Conservation (phyloP, 495 filamentous ascomycete genomes). For the Xylaria sp. region DNA sequence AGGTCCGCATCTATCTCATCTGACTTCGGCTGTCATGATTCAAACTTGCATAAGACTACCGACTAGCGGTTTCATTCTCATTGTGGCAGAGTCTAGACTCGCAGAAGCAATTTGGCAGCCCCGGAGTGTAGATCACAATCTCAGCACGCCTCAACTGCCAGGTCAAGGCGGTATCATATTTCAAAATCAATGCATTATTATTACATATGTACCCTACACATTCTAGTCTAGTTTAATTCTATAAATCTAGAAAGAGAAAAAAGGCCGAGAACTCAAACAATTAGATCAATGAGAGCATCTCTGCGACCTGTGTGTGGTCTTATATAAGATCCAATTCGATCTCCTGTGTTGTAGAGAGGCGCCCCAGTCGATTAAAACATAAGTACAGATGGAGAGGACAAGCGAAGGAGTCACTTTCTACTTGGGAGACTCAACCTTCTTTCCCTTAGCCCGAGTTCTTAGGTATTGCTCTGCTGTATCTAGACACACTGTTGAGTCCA, state of each 20-base stretch:
- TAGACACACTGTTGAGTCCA: conserved; percentile 30
- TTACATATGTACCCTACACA: not conserved
- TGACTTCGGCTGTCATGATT: too few species aligned
- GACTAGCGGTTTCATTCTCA: too few species aligned
- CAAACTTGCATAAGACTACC: too few species aligned
- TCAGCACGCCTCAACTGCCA: not conserved
- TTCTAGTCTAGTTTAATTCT: not conserved
- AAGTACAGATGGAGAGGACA: not conserved
- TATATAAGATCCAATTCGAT: not conserved
- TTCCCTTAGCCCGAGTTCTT: not conserved
- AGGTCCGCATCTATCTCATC: too few species aligned
- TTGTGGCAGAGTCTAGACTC: too few species aligned
- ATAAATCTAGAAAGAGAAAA: not conserved
- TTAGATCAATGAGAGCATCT: not conserved
- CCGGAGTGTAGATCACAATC: not conserved
- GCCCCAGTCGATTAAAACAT: not conserved
- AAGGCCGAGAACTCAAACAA: not conserved
- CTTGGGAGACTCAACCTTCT: not conserved
- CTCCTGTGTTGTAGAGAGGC: not conserved
- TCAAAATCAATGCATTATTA: not conserved
- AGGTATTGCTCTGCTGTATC: conserved; percentile 33
- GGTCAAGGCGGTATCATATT: not conserved
- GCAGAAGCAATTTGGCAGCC: too few species aligned
- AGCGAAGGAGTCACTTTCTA: not conserved
- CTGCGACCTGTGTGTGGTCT: not conserved